Conservation (phyloP, 2,329 filamentous ascomycete species). For the Botrytis byssoidea region DNA sequence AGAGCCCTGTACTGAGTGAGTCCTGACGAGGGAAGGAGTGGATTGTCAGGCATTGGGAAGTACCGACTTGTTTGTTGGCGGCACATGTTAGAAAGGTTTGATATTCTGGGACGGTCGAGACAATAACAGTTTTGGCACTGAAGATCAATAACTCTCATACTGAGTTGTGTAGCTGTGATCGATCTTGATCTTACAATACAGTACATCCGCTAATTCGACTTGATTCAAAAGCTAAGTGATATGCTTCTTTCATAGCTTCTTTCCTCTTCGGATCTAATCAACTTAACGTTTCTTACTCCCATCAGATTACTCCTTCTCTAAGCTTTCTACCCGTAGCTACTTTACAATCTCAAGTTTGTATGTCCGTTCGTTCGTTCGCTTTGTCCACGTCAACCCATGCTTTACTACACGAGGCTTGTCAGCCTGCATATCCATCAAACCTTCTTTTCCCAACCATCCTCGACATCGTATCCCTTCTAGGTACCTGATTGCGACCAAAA, state of each 20-base stretch:
- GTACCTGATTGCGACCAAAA: neutral
- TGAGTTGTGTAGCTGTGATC: neutral
- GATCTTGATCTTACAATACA: neutral
- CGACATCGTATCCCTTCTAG: neutral
- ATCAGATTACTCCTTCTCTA: neutral
- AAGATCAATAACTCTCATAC: neutral
- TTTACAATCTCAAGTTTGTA: neutral
- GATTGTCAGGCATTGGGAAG: neutral
- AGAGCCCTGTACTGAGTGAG: neutral
- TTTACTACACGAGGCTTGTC: neutral
- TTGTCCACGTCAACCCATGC: constrained; percentile 8
- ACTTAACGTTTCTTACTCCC: neutral
- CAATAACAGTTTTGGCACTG: neutral
- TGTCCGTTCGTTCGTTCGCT: neutral
- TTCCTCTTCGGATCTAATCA: neutral
- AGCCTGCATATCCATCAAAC: constrained; percentile 2
- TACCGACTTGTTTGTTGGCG: constrained; percentile 1
- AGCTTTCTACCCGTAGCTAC: neutral
- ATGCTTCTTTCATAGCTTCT: constrained; percentile 6
- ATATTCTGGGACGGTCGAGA: neutral
- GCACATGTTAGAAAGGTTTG: neutral
- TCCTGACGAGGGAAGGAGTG: neutral
- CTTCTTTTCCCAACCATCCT: neutral
- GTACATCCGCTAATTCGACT: neutral
- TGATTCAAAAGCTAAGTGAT: neutral